Evolutionary conservation across 1,284 basidiomycete species (phyloP).

Genomic region (Papiliotrema flavescens): DNA sequence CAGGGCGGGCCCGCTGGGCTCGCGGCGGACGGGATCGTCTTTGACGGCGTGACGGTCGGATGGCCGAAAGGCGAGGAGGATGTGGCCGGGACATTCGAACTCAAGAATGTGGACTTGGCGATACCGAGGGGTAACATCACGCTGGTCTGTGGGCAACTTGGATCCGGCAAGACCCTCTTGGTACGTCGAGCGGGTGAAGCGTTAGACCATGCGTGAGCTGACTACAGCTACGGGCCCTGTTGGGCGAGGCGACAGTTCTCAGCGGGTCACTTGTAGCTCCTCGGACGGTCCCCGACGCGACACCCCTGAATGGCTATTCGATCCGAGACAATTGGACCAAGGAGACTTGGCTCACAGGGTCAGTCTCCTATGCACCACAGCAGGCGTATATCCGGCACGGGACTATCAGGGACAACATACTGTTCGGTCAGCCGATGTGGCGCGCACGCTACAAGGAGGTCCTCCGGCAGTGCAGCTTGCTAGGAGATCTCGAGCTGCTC

Average conservation of each 20-base stretch:
- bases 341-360: constrained; percentile 36
- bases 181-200: constrained; percentile 14
- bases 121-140: constrained; percentile 37
- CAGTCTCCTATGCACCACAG: constrained; percentile 46
- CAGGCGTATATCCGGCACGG: constrained; percentile 47
- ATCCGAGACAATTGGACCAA: constrained; percentile 19
- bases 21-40: constrained; percentile 11
- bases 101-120: constrained; percentile 28
- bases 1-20: background rate
- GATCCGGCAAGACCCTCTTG: constrained; percentile 46
- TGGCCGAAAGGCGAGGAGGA: constrained; percentile 31
- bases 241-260: constrained; percentile 38
- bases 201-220: constrained; percentile 1
- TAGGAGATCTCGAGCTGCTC: constrained; percentile 42
- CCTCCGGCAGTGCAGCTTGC: constrained; percentile 37
- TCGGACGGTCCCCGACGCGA: constrained; percentile 25
- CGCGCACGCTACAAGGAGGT: constrained; percentile 40
- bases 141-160: constrained; percentile 45
- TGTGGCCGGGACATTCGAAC: constrained; percentile 19
- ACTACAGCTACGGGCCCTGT: constrained; percentile 37
- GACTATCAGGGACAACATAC: constrained; percentile 46
- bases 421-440: constrained; percentile 49
- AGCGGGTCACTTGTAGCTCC: constrained; percentile 27
- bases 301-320: constrained; percentile 19
- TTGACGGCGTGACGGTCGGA: constrained; percentile 31